Evolutionary conservation across 176 grass and related monocot genomes (phyloP), one percentile per base, ranked within the genome.

Genomic region (Luzula sylvatica): DNA sequence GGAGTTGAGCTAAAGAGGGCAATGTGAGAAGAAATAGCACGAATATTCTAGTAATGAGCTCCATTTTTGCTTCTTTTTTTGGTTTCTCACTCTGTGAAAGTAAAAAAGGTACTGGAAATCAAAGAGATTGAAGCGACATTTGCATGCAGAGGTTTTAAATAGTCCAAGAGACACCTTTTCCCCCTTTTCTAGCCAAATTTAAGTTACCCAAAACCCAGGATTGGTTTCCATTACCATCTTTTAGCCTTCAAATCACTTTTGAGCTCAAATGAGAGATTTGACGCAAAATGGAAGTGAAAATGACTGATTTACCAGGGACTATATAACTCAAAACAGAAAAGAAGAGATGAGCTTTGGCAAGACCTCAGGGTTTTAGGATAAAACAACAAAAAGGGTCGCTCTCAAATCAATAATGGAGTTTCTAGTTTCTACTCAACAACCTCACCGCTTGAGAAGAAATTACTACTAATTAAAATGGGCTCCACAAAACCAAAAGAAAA

Each of bases 1-100:
- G 92, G 44, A 98, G 78, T 61, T 98, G 92, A 6, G 50, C 86
- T 12, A 75, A 61, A 3, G 65, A 83, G 53, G 78, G 82, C 70
- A 57, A 35, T 0, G 14, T 62, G 38, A 80, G 46, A 16, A 83
- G 30, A 26, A 90, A 60, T 52, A 98, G 20, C n/a, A 86, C 4
- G 18, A 74, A 58, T 9, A 83, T 21, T 43, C 42, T 69, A n/a
- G 45, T 52, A 28, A 87, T 50, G 57, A 87, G 17, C 51, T 39
- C 68, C 92, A 98, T 87, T 40, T n/a, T 40, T 26, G 14, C 20
- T 28, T 20, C 47, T 25, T 13, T 14, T 47, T 29, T 64, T 49
- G 15, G 43, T 49, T 2, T 38, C 30, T 21, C 27, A 35, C 42
- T 30, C 51, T 35, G 23, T 46, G 52, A 35, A 7, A 56, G 59